Conservation (phyloP, 1,284 basidiomycete species). For the Butyriboletus appendiculatus region DNA sequence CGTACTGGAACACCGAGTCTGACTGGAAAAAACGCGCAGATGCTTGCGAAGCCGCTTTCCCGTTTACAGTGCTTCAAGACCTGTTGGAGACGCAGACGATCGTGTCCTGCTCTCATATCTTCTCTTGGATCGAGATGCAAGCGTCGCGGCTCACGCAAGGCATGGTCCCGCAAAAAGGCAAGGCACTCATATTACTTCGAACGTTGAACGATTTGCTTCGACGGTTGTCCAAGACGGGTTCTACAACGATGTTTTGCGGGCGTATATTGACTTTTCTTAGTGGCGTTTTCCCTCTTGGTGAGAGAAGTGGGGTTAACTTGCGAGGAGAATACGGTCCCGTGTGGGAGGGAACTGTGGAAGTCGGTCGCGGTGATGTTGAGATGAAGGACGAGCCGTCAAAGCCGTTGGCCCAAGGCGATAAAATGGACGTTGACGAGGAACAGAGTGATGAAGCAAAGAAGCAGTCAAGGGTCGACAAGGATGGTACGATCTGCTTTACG, state of each 20-base stretch:
- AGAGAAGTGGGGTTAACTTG: constrained; percentile 89
- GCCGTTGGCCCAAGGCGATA: constrained; percentile 25
- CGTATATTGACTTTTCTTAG: constrained; percentile 86
- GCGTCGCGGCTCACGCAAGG: constrained; percentile 65
- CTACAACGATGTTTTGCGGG: constrained; percentile 83
- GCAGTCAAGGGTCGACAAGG: constrained; percentile 51
- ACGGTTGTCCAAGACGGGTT: constrained; percentile 81
- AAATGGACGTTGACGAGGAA: constrained; percentile 43
- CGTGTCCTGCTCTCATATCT: constrained; percentile 76
- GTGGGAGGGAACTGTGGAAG: constrained; percentile 68
- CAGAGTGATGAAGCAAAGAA: constrained; percentile 44
- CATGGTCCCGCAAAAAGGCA: constrained; percentile 83
- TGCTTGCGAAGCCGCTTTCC: constrained; percentile 52
- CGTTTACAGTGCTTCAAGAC: constrained; percentile 71
- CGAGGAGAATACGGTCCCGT: constrained; percentile 80
- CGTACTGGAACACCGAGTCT: constrained; percentile 26
- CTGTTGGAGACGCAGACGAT: constrained; percentile 83
- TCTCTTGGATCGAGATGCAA: constrained; percentile 80
- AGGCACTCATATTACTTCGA: constrained; percentile 81
- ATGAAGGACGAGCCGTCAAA: constrained; percentile 31
- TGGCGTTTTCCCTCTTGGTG: constrained; percentile 83
- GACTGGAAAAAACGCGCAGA: constrained; percentile 35
- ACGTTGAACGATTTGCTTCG: constrained; percentile 86
- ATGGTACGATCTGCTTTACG: constrained; percentile 46
- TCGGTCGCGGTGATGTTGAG: constrained; percentile 29